These are phyloP conservation scores for Crithidia sp. DNA, from an alignment of 208 protist genomes.

Conservation along the genomic window DNA sequence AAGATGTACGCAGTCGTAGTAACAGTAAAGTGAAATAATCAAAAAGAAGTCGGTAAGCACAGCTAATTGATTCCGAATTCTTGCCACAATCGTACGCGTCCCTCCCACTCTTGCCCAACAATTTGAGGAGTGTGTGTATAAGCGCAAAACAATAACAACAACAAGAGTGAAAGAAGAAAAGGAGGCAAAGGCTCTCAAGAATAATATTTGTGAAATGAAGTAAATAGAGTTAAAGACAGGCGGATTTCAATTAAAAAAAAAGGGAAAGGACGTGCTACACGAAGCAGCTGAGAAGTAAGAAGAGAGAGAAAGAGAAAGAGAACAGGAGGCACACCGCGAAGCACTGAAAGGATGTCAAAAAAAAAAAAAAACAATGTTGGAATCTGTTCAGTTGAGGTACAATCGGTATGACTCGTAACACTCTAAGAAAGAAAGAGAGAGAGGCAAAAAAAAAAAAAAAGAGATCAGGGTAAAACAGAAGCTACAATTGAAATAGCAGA, in stretches of 20 bases:
- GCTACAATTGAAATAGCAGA: background rate
- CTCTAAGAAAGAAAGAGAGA: conserved; percentile 15
- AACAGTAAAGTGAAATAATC: background rate
- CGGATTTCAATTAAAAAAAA: background rate
- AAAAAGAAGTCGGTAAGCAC: background rate
- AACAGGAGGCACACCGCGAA: too few relatives aligned
- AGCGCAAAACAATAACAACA: conserved; percentile 3
- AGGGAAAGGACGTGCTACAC: background rate
- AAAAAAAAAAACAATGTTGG: conserved; percentile 8
- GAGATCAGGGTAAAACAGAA: background rate
- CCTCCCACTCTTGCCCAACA: background rate
- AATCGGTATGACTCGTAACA: background rate
- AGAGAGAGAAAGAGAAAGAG: background rate
- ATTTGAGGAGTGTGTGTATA: background rate
- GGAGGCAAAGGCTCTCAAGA: conserved; percentile 2
- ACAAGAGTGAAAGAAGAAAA: background rate
- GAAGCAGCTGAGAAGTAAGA: background rate
- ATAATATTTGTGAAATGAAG: background rate
- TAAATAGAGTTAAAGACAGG: background rate
- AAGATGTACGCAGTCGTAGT: too few relatives aligned
- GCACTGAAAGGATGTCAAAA: background rate
- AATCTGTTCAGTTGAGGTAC: background rate
- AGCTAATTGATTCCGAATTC: too few relatives aligned
- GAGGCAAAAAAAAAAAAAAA: background rate
- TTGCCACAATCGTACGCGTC: too few relatives aligned